Conservation (phyloP, 805 yeast species). For the Cephaloascus fragrans region DNA sequence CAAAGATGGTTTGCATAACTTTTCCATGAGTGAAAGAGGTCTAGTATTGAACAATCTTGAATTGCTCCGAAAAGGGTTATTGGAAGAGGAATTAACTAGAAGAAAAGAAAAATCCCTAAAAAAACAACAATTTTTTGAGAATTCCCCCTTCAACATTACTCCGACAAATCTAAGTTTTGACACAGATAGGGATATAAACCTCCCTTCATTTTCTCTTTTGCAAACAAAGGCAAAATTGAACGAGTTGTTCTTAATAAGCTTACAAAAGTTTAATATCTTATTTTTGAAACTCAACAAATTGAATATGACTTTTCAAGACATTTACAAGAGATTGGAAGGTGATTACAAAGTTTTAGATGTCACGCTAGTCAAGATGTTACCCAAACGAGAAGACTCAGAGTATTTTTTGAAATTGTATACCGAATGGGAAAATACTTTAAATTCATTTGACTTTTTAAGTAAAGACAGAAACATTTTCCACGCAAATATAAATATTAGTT, state of each 20-base stretch:
- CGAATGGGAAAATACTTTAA: slow-evolving; percentile 9
- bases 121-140: slow-evolving; percentile 13
- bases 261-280: slow-evolving; percentile 19
- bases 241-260: slow-evolving; percentile 18
- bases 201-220: slow-evolving; percentile 20
- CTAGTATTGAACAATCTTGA: not conserved
- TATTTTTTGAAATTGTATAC: slow-evolving; percentile 17
- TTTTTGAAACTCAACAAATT: slow-evolving; percentile 8
- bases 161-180: slow-evolving; percentile 9
- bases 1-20: not conserved
- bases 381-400: slow-evolving; percentile 20
- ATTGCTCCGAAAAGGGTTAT: not conserved
- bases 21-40: not conserved
- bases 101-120: slow-evolving; percentile 1
- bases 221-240: slow-evolving; percentile 21
- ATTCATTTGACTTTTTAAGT: not conserved
- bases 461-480: not conserved
- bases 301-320: slow-evolving; percentile 17
- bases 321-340: slow-evolving; percentile 13
- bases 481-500: not conserved
- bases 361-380: slow-evolving; percentile 13
- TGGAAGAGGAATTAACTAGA: not conserved
- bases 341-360: slow-evolving; percentile 7
- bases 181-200: slow-evolving; percentile 7
- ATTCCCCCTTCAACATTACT: slow-evolving; percentile 19